Conservation (phyloP, 805 yeast species). For the Clavispora phyllophila region DNA sequence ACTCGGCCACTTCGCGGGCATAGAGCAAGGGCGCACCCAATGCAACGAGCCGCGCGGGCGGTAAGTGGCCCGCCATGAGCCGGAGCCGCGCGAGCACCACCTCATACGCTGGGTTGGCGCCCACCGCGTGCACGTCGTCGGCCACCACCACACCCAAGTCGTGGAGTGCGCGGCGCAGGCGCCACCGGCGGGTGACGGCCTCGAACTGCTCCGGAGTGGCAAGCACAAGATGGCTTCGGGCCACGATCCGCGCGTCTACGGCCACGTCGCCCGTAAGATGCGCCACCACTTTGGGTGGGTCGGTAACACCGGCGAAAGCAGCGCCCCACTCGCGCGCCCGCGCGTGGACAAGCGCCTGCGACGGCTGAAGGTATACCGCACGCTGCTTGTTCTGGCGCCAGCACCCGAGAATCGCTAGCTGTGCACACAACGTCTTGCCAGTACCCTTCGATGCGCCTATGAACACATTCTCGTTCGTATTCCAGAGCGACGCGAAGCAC, state of each 20-base stretch:
- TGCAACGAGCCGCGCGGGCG: constrained; percentile 57
- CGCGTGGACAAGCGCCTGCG: constrained; percentile 49
- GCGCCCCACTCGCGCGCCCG: constrained; percentile 48
- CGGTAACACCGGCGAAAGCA: constrained; percentile 43
- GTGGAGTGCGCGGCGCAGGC: constrained; percentile 65
- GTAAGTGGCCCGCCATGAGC: constrained; percentile 64
- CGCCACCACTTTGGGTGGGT: constrained; percentile 48
- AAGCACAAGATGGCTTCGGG: constrained; percentile 59
- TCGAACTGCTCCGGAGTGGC: constrained; percentile 82
- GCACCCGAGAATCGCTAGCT: constrained; percentile 64
- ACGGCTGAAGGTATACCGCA: constrained; percentile 66
- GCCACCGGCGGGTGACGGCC: constrained; percentile 73
- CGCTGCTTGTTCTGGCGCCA: constrained; percentile 71
- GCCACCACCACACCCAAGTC: constrained; percentile 62
- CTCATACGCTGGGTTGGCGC: constrained; percentile 61
- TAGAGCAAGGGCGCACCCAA: constrained; percentile 67
- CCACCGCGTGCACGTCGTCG: constrained; percentile 69
- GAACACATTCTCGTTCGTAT: constrained; percentile 53
- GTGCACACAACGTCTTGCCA: constrained; percentile 70
- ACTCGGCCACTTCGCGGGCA: constrained; percentile 73
- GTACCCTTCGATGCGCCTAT: constrained; percentile 72
- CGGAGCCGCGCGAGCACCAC: constrained; percentile 63
- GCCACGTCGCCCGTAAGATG: constrained; percentile 51
- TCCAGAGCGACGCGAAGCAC: constrained; percentile 54
- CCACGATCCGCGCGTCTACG: constrained; percentile 51